Conservation (phyloP, 2,329 filamentous ascomycete genomes). For the Aspergillus aculeatinus region DNA sequence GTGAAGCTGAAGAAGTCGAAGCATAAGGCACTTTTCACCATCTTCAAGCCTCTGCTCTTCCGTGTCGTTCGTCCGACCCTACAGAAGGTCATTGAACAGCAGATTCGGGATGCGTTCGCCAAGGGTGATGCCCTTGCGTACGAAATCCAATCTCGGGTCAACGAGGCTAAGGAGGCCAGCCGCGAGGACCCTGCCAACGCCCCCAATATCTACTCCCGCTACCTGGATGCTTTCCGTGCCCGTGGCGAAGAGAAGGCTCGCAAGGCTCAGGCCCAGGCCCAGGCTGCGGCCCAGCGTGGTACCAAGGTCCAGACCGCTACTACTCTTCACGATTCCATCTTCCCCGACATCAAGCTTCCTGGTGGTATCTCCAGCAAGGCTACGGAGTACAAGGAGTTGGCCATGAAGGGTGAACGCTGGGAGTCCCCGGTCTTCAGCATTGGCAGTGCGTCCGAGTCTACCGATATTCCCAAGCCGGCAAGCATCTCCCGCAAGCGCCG, state of each 20-base stretch:
- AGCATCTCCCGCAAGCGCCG: conserved; percentile 61
- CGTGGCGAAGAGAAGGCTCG: conserved; percentile 72
- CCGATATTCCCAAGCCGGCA: conserved; percentile 62
- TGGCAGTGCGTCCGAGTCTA: conserved; percentile 71
- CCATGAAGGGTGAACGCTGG: conserved; percentile 87
- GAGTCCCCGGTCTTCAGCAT: conserved; percentile 91
- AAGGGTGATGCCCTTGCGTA: conserved; percentile 72
- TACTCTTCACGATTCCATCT: conserved; percentile 86
- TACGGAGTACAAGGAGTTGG: conserved; percentile 86
- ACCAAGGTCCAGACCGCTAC: conserved; percentile 80
- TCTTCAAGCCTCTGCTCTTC: conserved; percentile 85
- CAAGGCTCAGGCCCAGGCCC: conserved; percentile 72
- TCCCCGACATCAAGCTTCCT: conserved; percentile 82
- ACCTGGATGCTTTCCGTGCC: conserved; percentile 72
- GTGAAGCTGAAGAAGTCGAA: conserved; percentile 93
- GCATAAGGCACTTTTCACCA: conserved; percentile 83
- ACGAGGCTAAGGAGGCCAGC: conserved; percentile 72
- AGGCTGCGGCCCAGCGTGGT: conserved; percentile 56
- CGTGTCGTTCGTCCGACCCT: conserved; percentile 80
- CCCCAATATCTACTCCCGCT: conserved; percentile 83
- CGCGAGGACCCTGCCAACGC: conserved; percentile 69
- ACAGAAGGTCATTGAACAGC: conserved; percentile 84
- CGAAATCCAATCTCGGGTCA: conserved; percentile 62
- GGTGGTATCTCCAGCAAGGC: conserved; percentile 91
- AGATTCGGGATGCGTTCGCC: conserved; percentile 78